Conservation (phyloP, 805 yeast genomes). For the Nakazawaea populi region DNA sequence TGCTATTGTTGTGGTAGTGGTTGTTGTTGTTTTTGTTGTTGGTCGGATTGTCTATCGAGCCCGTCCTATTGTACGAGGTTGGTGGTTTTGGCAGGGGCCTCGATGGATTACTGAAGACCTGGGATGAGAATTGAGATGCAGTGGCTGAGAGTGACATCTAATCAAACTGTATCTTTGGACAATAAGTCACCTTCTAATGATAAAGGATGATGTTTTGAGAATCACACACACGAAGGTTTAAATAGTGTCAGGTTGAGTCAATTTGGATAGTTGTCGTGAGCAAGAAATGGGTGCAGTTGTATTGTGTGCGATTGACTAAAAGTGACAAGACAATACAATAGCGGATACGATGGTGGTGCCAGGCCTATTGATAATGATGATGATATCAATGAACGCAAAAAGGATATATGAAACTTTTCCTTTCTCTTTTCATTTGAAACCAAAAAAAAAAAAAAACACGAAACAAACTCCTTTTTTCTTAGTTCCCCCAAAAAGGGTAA, state of each 20-base stretch:
- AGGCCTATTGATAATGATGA: no score
- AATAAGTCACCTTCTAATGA: no score
- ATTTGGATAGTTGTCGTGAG: no score
- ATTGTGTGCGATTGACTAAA: no score
- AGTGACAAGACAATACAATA: no score
- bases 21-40: neutral
- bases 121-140: slow-evolving; percentile 34
- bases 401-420: no score
- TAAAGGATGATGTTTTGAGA: neutral
- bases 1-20: neutral
- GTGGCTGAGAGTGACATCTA: slow-evolving; percentile 40
- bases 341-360: no score
- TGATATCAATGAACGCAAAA: no score
- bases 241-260: no score
- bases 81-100: slow-evolving; percentile 44
- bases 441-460: neutral
- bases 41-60: slow-evolving; percentile 17
- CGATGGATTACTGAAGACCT: slow-evolving; percentile 48
- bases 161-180: neutral
- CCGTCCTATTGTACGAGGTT: slow-evolving; percentile 25
- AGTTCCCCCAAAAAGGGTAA: neutral
- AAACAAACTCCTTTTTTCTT: neutral
- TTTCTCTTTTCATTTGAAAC: neutral
- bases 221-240: neutral
- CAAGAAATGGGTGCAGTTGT: no score